Base-by-base conservation (phyloP, 2,329 filamentous ascomycete genomes). In the Penicillium sp. region DNA sequence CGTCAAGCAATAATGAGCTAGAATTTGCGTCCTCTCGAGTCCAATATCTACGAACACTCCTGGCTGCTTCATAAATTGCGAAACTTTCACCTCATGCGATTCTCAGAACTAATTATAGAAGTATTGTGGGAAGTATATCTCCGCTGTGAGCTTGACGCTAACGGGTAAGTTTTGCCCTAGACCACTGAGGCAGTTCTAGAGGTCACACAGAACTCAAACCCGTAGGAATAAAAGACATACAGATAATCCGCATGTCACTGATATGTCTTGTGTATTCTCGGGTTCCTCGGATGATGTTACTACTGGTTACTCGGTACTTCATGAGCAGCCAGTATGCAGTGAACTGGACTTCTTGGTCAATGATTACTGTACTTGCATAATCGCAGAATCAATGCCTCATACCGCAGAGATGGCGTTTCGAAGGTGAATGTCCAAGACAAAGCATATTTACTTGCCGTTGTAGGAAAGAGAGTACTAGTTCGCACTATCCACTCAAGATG, bases 361-460 rank as follows among this genome's bases (percentile, higher is more conserved):
- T 44, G 53, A 55, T 55, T 44, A 54, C 51, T 54, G 13, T 54
- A n/a, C 51, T 17, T 54, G 37, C 51, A 54, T 54, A 37, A 49
- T 28, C 2, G 26, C 24, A 15, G 12, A n/a, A 30, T 6, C 24
- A 26, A 12, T 40, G 28, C n/a, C 12, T 22, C 19, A 8, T 33
- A 24, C 3, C 6, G 15, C 22, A 5, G 24, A 44, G 8, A 19
- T 22, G 12, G 4, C 4, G 4, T 15, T 37, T 37, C 13, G 1
- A 15, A 37, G 24, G 7, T 24, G 10, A 9, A 28, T 22, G 2
- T 17, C 24, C 1, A 12, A 26, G 17, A 19, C 26, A 8, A 5
- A 50, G 26, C 15, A n/a, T 15, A 9, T 50, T 8, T 30, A 17
- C 10, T 28, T 15, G 4, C 17, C 3, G 13, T 0, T 19, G 2